Evolutionary conservation across 306 rosid genomes (phyloP).

Genomic region (Cotoneaster glaucophyllus): DNA sequence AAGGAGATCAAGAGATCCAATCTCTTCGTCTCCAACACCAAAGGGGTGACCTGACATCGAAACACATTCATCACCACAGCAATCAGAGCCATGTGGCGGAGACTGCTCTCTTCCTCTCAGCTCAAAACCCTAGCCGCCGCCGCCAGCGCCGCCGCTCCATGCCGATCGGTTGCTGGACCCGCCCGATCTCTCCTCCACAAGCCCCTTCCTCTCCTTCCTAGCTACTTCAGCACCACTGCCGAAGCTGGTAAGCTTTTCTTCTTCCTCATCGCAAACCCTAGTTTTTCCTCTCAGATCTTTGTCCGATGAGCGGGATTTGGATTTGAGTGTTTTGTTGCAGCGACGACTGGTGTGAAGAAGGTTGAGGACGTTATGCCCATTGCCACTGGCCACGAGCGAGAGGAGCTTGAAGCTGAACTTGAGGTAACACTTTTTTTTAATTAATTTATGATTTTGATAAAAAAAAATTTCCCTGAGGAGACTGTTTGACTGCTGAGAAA

Average conservation of each 20-base stretch:
- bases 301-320: background rate
- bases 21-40: background rate
- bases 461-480: background rate
- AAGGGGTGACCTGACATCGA: constrained; percentile 24
- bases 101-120: constrained; percentile 49
- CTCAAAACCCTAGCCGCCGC: constrained; percentile 47
- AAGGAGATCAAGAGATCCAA: background rate
- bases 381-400: constrained; percentile 94
- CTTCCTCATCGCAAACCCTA: background rate
- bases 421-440: constrained; percentile 28
- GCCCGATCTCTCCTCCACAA: constrained; percentile 16
- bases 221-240: constrained; percentile 32
- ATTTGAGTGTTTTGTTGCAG: background rate
- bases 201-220: constrained; percentile 19
- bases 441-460: background rate
- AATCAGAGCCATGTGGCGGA: constrained; percentile 58
- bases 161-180: constrained; percentile 37
- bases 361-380: constrained; percentile 82
- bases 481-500: constrained; percentile 8
- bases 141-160: constrained; percentile 22
- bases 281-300: background rate
- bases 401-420: constrained; percentile 78
- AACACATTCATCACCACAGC: background rate
- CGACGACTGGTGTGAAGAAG: constrained; percentile 45
- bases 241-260: constrained; percentile 38